Evolutionary conservation across 2,329 filamentous ascomycete genomes (phyloP).

Genomic region (Aquanectria penicillioides): DNA sequence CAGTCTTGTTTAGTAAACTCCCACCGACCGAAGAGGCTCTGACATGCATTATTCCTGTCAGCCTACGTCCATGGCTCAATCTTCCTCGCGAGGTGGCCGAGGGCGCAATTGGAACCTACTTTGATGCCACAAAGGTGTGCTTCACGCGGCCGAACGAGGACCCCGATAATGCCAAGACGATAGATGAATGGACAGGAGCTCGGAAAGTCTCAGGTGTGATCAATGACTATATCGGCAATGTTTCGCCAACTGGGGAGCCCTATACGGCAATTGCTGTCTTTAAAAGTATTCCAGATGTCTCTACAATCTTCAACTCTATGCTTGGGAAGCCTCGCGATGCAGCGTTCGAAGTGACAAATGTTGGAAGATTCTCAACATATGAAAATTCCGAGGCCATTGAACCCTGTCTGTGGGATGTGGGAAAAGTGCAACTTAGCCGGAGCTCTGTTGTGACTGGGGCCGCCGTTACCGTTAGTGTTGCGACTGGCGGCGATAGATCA

Average conservation of each 20-base stretch:
- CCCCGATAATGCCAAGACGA: neutral
- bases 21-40: slow-evolving; percentile 21
- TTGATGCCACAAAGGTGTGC: slow-evolving; percentile 23
- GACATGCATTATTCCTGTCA: slow-evolving; percentile 30
- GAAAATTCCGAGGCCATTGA: slow-evolving; percentile 14
- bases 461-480: slow-evolving; percentile 50
- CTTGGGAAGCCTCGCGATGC: slow-evolving; percentile 49
- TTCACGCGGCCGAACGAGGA: neutral
- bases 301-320: slow-evolving; percentile 47
- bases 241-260: slow-evolving; percentile 29
- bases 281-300: slow-evolving; percentile 51
- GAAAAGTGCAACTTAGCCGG: slow-evolving; percentile 56
- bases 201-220: neutral
- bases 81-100: slow-evolving; percentile 14
- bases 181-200: slow-evolving; percentile 9
- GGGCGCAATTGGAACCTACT: slow-evolving; percentile 23
- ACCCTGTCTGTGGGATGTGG: slow-evolving; percentile 41
- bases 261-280: slow-evolving; percentile 45
- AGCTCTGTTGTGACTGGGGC: slow-evolving; percentile 38
- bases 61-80: slow-evolving; percentile 24
- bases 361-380: slow-evolving; percentile 50
- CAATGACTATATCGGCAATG: slow-evolving; percentile 14
- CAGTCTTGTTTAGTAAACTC: slow-evolving; percentile 19
- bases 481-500: slow-evolving; percentile 56
- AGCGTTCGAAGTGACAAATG: slow-evolving; percentile 57